phyloP scores from a whole-genome alignment of 441 rosid genomes.

The Erysimum cheiri region DNA sequence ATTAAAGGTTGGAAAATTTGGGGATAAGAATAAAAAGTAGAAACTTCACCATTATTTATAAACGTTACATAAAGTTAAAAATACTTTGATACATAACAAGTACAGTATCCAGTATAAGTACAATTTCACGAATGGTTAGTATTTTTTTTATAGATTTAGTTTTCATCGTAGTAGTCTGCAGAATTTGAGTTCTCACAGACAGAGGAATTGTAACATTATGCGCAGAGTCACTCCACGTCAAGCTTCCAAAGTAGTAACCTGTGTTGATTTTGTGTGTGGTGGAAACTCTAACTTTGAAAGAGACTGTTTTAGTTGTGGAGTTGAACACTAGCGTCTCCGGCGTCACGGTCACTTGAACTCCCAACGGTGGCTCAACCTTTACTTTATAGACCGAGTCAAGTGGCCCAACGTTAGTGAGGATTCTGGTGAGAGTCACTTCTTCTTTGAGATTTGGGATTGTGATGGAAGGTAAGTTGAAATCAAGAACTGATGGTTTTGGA shows the following conservation, averaged over 20 bases:
- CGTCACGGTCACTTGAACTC: conserved; percentile 51
- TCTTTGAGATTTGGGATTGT: conserved; percentile 61
- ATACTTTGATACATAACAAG: background rate
- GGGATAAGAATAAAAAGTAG: background rate
- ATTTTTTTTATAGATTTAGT: background rate
- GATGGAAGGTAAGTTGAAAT: conserved; percentile 59
- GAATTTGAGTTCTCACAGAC: conserved; percentile 36
- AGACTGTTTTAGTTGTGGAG: conserved; percentile 22
- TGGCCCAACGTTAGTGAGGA: conserved; percentile 65
- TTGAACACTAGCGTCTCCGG: conserved; percentile 54
- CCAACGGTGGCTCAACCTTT: conserved; percentile 49
- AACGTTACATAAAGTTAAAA: background rate
- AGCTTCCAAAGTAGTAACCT: conserved; percentile 59
- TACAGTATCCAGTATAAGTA: background rate
- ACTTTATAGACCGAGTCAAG: conserved; percentile 51
- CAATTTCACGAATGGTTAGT: conserved; percentile 12
- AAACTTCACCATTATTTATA: background rate
- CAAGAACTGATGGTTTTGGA: conserved; percentile 35
- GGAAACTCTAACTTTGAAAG: conserved; percentile 46
- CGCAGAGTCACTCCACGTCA: conserved; percentile 55
- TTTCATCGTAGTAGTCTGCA: conserved; percentile 35
- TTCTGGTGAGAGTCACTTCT: conserved; percentile 52
- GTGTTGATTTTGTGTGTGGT: conserved; percentile 39
- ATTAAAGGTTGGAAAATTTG: background rate
- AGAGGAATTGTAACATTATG: conserved; percentile 56